Evolutionary conservation across 1,139 yeast species (phyloP), one percentile per base, ranked within the genome.

Genomic region (Suhomyces choctaworum): DNA sequence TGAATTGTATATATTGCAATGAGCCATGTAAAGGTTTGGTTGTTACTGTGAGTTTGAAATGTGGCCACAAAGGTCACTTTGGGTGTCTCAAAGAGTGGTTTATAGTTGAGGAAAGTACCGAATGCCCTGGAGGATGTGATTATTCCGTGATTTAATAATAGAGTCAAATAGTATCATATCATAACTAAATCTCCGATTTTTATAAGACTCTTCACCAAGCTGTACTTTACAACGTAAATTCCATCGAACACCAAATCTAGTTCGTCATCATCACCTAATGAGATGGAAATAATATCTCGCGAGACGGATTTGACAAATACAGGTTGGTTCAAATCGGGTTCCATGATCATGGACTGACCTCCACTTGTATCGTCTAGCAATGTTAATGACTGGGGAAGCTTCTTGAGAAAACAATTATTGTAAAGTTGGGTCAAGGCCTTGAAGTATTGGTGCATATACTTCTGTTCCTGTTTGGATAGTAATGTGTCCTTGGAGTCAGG

Each of bases 11-110:
- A n/a, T 77, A 83, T 43, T 92, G 97, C 55, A 73, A 82, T 42
- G 82, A 78, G 51, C 92, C 96, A 2, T 71, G 90, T 48, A 77
- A 75, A 48, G 95, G 95, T 0, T 65, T 85, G 36, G 74, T 82
- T 8, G 76, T 85, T 16, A 78, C 78, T n/a, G 64, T 81, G 15
- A 65, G 71, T 46, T 61, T 86, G 35, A 73, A 67, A 29, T 92
- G 97, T 64, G 97, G 97, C 0, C 97, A 92, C 58, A 72, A 81
- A 37, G 90, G 95, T 1, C 98, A 92, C 58, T 80, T 79, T 51
- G 80, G 79, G 4, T 92, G 98, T 62, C 67, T 89, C 51, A 70
- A 72, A 41, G 73, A 76, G 31, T 90, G 97, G 97, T 80, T 86
- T 52, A 60, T 82, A 22, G 78, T 70, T 2, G 83, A 76, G 19